A percentile compares a stretch with the other conserved stretches of the same genome.
Evolutionary conservation across 495 filamentous ascomycete species (phyloP).

Genomic region (Neurospora sublineolata): DNA sequence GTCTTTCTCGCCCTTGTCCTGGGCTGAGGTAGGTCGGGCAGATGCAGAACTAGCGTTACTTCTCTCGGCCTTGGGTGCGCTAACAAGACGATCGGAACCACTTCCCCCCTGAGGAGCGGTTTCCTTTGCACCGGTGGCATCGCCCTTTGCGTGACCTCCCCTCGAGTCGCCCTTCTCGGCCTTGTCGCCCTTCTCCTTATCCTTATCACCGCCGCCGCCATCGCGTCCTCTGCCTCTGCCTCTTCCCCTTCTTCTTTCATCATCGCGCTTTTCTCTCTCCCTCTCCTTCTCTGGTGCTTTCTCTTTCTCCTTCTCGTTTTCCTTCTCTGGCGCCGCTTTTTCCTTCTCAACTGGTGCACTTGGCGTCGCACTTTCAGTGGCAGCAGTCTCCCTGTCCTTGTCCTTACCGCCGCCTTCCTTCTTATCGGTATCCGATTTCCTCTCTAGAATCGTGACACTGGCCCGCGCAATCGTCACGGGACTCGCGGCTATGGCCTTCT

Average conservation of each 20-base stretch:
- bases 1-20: background rate
- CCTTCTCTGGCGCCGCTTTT: background rate
- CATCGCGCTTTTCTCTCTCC: conserved; percentile 4
- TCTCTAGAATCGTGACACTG: conserved; percentile 73
- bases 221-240: conserved; percentile 12
- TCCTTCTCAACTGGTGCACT: background rate
- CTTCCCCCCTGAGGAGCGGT: background rate
- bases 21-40: background rate
- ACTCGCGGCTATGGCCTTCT: conserved; percentile 69
- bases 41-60: background rate
- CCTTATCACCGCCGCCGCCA: conserved; percentile 6
- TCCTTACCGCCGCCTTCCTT: conserved; percentile 9
- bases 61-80: background rate
- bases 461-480: conserved; percentile 72
- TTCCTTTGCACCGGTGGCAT: background rate
- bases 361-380: background rate
- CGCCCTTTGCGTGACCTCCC: background rate
- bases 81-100: background rate
- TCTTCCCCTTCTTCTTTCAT: conserved; percentile 7
- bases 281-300: conserved; percentile 4
- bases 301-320: conserved; percentile 3
- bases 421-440: conserved; percentile 45
- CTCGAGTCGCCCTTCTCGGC: conserved; percentile 6
- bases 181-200: conserved; percentile 3
- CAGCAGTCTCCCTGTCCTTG: background rate